Evolutionary conservation across 2,329 filamentous ascomycete genomes (phyloP), one percentile per base, ranked within the genome.

Genomic region (Emergomyces pasteurianus): DNA sequence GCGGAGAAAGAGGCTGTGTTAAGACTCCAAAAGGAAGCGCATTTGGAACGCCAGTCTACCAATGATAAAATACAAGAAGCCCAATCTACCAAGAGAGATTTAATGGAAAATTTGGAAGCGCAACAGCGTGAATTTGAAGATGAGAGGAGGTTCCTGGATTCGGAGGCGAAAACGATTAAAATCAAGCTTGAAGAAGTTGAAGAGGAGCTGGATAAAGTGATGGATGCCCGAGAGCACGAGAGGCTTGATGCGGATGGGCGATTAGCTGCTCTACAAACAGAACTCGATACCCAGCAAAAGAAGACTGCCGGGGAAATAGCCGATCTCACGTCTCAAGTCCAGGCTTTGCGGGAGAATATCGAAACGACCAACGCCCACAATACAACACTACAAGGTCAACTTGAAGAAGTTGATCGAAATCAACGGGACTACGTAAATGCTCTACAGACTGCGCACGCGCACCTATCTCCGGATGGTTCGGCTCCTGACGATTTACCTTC

Each of bases 51-150:
- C 80, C 66, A 83, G 83, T 70, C 82, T 78, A 67, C 81, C 84
- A 67, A 83, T 83, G 69, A 86, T 82, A 76, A 83, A 79, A 68
- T 96, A 63, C 85, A 94, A 64, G 92, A 97, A 72, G 89, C 85
- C 6, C 90, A 94, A 67, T 92, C 90, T 2, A 96, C 89, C 0
- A 99, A 99, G 73, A 88, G 89, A 67, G 94, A 97, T 72, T 83
- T 99, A 10, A 85, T 99, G 75, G 87, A 90, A 65, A 99, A 99
- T 69, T 90, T 99, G 77, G 91, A 97, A 70, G 89, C 92, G 14
- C 83, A 95, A 65, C 90, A 96, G 73, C 85, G 85, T 31, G 94
- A 97, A 69, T 96, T 96, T 66, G 80, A 88, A 42, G 85, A 86
- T 57, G 92, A 97, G 73, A 85, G 94, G 46, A 90, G 88, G 68